Evolutionary conservation across 2,329 filamentous ascomycete species (phyloP), one percentile per base, ranked within the genome.

Genomic region (Neofusicoccum cordaticola): DNA sequence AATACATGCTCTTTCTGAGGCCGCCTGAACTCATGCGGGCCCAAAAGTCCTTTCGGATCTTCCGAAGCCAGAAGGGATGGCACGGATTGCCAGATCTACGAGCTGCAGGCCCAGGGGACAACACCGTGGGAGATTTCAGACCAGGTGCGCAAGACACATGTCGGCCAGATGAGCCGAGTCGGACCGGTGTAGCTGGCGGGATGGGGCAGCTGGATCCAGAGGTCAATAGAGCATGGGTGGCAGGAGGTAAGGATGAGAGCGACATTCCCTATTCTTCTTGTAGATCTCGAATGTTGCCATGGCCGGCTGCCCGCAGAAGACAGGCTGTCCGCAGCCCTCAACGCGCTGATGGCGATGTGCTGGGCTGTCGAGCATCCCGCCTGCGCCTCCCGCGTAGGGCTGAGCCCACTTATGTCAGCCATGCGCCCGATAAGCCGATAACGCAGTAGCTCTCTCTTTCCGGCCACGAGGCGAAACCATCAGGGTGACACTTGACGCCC

Each of bases 401-500:
- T 60, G 56, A 47, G 37, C 27, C 27, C 27, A 31, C 27, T 60
- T 60, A 60, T 45, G 41, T 60, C 41, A 60, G 56, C 42, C 22
- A 31, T 31, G 27, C 27, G 27, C 5, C 3, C 19, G 22, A n/a
- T 44, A 44, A 34, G 41, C 42, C 42, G 56, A 60, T 58, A 58
- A 42, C 35, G 27, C n/a, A 56, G 39, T 15, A 56, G 39, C 41
- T 51, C 48, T 13, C 19, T 50, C 45, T 37, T 8, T 48, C 56
- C 42, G 42, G 42, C 56, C 41, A 47, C 56, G 42, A 57, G 19
- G 52, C 52, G 17, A 57, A 57, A 57, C 52, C 52, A 44, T 42
- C 52, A 57, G 52, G 37, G 56, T 47, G 56, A 60, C 56, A 60
- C 56, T 47, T 47, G 42, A 60, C 56, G 47, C 56, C 11, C 31